Percentiles rank a stretch among this genome's conserved stretches.
phyloP scores from a whole-genome alignment of 2,329 filamentous ascomycete species.

The Capronia coronata region DNA sequence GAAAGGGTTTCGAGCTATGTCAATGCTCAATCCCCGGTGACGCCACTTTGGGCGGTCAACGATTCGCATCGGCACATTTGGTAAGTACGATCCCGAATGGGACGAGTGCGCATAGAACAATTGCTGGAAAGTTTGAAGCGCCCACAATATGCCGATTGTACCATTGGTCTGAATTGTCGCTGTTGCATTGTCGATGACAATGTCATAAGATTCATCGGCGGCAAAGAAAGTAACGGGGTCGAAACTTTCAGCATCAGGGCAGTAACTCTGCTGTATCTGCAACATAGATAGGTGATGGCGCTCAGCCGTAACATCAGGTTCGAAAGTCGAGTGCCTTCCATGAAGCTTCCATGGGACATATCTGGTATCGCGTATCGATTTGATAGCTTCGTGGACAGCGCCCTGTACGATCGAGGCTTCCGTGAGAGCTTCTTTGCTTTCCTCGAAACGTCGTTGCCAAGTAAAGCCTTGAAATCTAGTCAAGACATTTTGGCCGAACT shows the following conservation, averaged over 20 bases:
- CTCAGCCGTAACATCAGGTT: constrained; percentile 19
- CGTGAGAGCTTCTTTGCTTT: constrained; percentile 2
- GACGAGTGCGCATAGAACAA: constrained; percentile 31
- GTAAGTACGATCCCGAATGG: constrained; percentile 54
- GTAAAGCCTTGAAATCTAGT: constrained; percentile 7
- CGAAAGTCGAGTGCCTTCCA: constrained; percentile 27
- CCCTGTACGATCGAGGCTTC: constrained; percentile 23
- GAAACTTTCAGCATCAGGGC: constrained; percentile 11
- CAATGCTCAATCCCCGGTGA: constrained; percentile 74
- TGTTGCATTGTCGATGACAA: constrained; percentile 26
- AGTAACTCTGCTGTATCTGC: constrained; percentile 23
- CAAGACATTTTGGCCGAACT: constrained; percentile 5
- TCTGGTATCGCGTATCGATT: constrained; percentile 22
- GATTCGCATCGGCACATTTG: constrained; percentile 63
- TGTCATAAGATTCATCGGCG: constrained; percentile 29
- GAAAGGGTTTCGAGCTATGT: constrained; percentile 68
- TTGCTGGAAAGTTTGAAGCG: constrained; percentile 30
- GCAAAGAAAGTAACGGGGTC: constrained; percentile 20
- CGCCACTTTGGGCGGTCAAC: constrained; percentile 66
- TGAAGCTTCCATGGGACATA: constrained; percentile 33
- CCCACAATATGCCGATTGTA: constrained; percentile 29
- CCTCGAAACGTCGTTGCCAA: not conserved
- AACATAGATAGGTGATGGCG: constrained; percentile 24
- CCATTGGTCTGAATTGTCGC: constrained; percentile 26
- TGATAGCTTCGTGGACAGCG: constrained; percentile 25